Evolutionary conservation across 164 flowering plant species (phyloP).

Genomic region (Stephania cephalantha): DNA sequence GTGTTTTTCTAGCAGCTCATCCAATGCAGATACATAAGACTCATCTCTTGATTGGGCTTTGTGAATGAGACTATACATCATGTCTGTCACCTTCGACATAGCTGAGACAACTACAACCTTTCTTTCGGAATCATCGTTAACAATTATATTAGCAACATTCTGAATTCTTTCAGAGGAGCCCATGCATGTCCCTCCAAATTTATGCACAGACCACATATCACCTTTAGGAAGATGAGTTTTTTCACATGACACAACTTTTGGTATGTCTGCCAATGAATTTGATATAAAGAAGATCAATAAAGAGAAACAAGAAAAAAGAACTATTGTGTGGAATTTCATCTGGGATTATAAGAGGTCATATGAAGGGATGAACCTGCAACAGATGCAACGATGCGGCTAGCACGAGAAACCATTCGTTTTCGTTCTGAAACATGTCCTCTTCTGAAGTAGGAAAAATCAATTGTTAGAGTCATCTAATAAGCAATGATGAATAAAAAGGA

Average conservation of each 20-base stretch:
- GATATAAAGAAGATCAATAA: conserved; percentile 17
- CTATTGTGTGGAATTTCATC: not conserved
- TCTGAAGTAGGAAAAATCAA: conserved; percentile 27
- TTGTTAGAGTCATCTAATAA: too few relatives aligned
- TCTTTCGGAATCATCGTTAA: conserved; percentile 65
- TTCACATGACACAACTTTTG: conserved; percentile 31
- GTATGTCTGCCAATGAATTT: too few relatives aligned
- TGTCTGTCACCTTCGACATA: conserved; percentile 94
- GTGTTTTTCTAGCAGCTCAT: conserved; percentile 78
- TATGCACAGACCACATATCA: conserved; percentile 84
- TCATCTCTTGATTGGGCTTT: conserved; percentile 87
- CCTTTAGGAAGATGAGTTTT: conserved; percentile 54
- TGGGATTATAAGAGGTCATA: not conserved
- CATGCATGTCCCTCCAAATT: conserved; percentile 97
- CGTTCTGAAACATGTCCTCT: conserved; percentile 16
- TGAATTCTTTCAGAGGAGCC: conserved; percentile 74
- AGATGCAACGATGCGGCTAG: conserved; percentile 27
- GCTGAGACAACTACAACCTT: conserved; percentile 95
- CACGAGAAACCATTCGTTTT: conserved; percentile 23
- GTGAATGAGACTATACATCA: conserved; percentile 83
- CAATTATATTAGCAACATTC: conserved; percentile 72
- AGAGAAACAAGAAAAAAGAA: conserved; percentile 3
- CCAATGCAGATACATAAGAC: conserved; percentile 65
- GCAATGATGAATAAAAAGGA: too few relatives aligned
- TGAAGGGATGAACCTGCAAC: conserved; percentile 32